Evolutionary conservation across 129 eudicot species (phyloP), one percentile per base, ranked within the genome.

Genomic region (Lactuca saligna): DNA sequence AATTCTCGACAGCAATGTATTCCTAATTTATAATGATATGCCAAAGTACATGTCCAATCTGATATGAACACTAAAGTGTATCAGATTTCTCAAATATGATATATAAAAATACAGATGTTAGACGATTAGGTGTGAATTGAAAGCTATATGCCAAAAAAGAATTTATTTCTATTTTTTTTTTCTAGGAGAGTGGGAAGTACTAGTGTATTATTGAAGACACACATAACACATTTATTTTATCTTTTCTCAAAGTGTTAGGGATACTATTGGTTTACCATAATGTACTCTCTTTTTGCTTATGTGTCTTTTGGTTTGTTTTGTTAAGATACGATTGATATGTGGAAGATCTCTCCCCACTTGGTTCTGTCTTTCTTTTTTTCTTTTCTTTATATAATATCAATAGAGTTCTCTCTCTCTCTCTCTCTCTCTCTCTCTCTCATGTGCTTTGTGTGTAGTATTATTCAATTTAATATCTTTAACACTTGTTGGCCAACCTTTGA

Each of bases 321-420:
- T 76, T 69, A 32, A 76, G 71, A 76, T 69, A 61, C n/a, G 77
- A 62, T 72, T 61, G 77, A 72, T 72, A 62, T 72, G 39, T 71
- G 60, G 71, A 69, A 76, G 75, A 76, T 76, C 63, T 76, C 65
- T 76, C 71, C 41, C 81, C 81, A 76, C 81, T 76, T 76, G 60
- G 71, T 69, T 76, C 62, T 69, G 81, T 76, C 76, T 76, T 76
- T 64, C 68, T 75, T 68, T 17, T 29, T 46, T 68, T 68, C 20
- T 34, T 61, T 37, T 25, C 10, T 15, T 53, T 46, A 15, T 37
- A 56, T 37, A 66, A 54, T 32, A 60, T 66, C 48, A 54, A 75
- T 35, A 62, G 63, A 17, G 17, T 0, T 20, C 6, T 44, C 7
- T 46, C 69, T 34, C 20, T 44, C 17, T 65, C 57, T 62, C 65